Conservation (phyloP, 441 rosid species). For the Gossypium schwendimanii region DNA sequence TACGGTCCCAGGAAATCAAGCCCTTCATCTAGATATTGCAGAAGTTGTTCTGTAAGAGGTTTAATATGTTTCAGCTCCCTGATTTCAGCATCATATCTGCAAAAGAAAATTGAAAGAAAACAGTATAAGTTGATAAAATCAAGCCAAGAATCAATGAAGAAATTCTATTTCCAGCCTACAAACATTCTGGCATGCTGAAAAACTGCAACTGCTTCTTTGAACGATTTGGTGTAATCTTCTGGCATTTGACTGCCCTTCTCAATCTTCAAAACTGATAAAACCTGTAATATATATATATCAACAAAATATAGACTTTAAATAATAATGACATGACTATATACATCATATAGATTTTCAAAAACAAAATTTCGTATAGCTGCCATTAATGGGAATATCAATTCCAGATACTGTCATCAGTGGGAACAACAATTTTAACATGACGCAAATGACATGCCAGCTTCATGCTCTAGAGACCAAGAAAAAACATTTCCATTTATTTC, state of each 20-base stretch:
- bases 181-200: constrained; percentile 76
- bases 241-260: constrained; percentile 70
- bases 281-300: constrained; percentile 28
- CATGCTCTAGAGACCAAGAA: neutral
- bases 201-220: constrained; percentile 69
- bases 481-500: neutral
- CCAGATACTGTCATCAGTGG: neutral
- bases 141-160: constrained; percentile 9
- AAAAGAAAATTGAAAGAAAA: constrained; percentile 4
- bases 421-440: neutral
- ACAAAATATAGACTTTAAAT: neutral
- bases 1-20: constrained; percentile 93
- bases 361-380: neutral
- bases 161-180: constrained; percentile 15
- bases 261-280: constrained; percentile 60
- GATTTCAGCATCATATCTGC: constrained; percentile 52
- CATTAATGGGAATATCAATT: neutral
- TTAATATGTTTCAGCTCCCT: constrained; percentile 56
- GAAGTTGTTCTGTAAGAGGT: constrained; percentile 49
- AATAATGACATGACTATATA: neutral
- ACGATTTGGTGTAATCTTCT: constrained; percentile 60
- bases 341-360: neutral
- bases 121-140: neutral
- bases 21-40: constrained; percentile 36
- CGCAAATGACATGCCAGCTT: neutral